phyloP scores from a whole-genome alignment of 106 monocot genomes.

The Acorus calamus region DNA sequence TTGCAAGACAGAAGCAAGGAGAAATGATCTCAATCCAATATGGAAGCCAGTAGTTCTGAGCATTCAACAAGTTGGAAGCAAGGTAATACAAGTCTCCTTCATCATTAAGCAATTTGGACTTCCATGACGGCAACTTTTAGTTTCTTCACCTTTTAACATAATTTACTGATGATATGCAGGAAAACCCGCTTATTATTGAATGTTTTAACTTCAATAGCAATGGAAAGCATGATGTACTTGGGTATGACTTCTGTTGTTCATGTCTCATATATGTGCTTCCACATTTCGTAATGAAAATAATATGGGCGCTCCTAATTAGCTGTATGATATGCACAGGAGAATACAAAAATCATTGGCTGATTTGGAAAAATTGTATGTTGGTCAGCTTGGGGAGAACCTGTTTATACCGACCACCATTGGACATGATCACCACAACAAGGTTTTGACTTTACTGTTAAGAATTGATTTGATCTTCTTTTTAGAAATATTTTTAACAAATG shows the following conservation, averaged over 20 bases:
- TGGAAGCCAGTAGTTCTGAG: constrained; percentile 75
- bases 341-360: constrained; percentile 61
- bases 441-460: background rate
- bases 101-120: background rate
- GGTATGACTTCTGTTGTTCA: constrained; percentile 26
- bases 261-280: background rate
- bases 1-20: constrained; percentile 88
- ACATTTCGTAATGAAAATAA: background rate
- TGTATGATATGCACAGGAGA: constrained; percentile 45
- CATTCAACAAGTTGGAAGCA: constrained; percentile 86
- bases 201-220: constrained; percentile 87
- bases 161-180: constrained; percentile 32
- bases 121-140: background rate
- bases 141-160: background rate
- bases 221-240: constrained; percentile 87
- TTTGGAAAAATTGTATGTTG: constrained; percentile 59
- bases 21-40: constrained; percentile 84
- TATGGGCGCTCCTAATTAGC: background rate
- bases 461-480: too few species aligned
- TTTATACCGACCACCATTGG: constrained; percentile 40
- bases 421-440: constrained; percentile 46
- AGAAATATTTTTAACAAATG: too few species aligned
- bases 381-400: constrained; percentile 47
- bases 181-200: constrained; percentile 71
- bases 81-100: constrained; percentile 32